Evolutionary conservation across 352 stramenopile genomes (phyloP).

Genomic region (Pythium phragmitis): DNA sequence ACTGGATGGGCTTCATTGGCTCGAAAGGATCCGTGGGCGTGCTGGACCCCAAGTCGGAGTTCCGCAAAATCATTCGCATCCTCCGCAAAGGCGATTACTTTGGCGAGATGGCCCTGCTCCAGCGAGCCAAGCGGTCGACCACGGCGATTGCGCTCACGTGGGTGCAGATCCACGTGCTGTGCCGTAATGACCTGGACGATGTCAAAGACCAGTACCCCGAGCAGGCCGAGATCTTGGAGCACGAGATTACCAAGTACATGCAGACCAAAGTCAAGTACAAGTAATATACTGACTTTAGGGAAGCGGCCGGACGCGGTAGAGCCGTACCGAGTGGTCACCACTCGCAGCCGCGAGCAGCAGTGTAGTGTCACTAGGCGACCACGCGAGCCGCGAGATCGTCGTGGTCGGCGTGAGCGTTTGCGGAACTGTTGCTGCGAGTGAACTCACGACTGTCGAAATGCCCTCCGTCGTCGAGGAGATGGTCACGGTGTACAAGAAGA

Average conservation of each 20-base stretch:
- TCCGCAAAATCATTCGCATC: conserved; percentile 65
- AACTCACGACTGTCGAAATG: conserved; percentile 8
- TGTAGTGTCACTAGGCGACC: conserved; percentile 20
- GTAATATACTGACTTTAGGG: conserved; percentile 27
- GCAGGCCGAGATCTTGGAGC: conserved; percentile 59
- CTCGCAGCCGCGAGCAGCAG: conserved; percentile 43
- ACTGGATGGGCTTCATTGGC: conserved; percentile 85
- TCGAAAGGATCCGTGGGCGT: conserved; percentile 68
- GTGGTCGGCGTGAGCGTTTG: conserved; percentile 33
- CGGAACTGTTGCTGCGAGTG: conserved; percentile 24
- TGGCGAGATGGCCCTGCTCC: conserved; percentile 74
- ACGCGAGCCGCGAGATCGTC: conserved; percentile 49
- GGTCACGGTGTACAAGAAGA: conserved; percentile 37
- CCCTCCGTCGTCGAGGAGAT: neutral
- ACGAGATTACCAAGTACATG: conserved; percentile 81
- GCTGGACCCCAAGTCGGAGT: conserved; percentile 49
- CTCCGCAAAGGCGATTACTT: conserved; percentile 78
- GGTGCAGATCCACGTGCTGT: conserved; percentile 78
- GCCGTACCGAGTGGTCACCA: conserved; percentile 49
- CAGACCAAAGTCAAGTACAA: conserved; percentile 59
- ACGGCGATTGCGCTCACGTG: conserved; percentile 70
- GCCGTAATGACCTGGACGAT: conserved; percentile 61
- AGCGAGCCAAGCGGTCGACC: conserved; percentile 62
- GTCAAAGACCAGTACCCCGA: conserved; percentile 70
- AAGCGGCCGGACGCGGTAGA: conserved; percentile 33